Evolutionary conservation across 441 rosid genomes (phyloP).

Genomic region (Corymbia citriodora): DNA sequence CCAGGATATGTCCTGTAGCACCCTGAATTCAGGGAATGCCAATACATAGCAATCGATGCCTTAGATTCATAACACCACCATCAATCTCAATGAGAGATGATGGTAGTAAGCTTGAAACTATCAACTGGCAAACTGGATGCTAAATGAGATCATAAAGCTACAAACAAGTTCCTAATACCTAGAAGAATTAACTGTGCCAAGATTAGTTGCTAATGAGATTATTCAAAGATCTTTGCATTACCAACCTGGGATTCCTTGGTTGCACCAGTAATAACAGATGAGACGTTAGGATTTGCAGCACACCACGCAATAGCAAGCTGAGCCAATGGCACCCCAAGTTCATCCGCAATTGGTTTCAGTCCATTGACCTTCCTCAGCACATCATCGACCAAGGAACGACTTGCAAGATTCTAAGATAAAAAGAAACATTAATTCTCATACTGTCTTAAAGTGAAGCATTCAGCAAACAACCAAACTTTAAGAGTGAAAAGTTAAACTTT

Average conservation of each 20-base stretch:
- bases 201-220: background rate
- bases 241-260: slow-evolving; percentile 94
- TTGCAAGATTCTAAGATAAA: slow-evolving; percentile 67
- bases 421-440: background rate
- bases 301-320: slow-evolving; percentile 99
- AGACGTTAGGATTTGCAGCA: slow-evolving; percentile 91
- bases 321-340: slow-evolving; percentile 85
- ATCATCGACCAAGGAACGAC: slow-evolving; percentile 86
- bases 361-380: slow-evolving; percentile 83
- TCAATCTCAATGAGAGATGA: background rate
- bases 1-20: background rate
- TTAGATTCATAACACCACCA: background rate
- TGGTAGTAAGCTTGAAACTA: background rate
- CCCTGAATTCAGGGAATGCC: background rate
- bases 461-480: background rate
- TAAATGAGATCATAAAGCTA: background rate
- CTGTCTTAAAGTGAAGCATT: background rate
- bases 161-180: background rate
- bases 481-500: background rate
- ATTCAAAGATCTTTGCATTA: background rate
- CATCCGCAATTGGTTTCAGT: slow-evolving; percentile 97
- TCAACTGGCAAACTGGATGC: background rate
- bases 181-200: background rate
- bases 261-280: slow-evolving; percentile 95
- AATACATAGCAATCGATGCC: background rate